Conservation (phyloP, 345 rosid species). For the Lepidium aucheri region DNA sequence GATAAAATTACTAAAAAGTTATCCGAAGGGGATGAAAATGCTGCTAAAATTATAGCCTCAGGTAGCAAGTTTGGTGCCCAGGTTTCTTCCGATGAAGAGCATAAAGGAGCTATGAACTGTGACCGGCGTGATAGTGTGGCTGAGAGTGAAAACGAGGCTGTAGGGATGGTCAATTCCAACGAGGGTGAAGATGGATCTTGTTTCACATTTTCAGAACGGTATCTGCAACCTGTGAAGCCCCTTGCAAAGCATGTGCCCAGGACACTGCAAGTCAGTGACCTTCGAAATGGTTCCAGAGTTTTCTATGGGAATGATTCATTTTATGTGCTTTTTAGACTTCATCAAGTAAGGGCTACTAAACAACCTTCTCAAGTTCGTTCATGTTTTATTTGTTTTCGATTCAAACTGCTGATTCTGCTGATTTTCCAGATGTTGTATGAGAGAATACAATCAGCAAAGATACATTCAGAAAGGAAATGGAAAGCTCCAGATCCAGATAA, state of each 20-base stretch:
- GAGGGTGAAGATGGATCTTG: slow-evolving; percentile 63
- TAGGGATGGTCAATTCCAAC: slow-evolving; percentile 49
- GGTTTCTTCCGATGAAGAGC: slow-evolving; percentile 78
- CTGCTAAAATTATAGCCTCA: slow-evolving; percentile 60
- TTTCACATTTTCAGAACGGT: slow-evolving; percentile 65
- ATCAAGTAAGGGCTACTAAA: slow-evolving; percentile 53
- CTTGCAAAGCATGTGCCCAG: slow-evolving; percentile 70
- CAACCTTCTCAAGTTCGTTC: not conserved
- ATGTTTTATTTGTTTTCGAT: not conserved
- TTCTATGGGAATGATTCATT: slow-evolving; percentile 96
- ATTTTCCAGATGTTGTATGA: slow-evolving; percentile 70
- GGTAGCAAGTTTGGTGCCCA: slow-evolving; percentile 73
- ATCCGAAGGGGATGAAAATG: slow-evolving; percentile 67
- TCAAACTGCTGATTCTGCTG: not conserved
- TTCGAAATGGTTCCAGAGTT: slow-evolving; percentile 46
- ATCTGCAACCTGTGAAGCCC: slow-evolving; percentile 71
- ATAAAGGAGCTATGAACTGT: slow-evolving; percentile 41
- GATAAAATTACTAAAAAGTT: slow-evolving; percentile 62
- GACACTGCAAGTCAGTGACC: slow-evolving; percentile 38
- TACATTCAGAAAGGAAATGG: slow-evolving; percentile 93
- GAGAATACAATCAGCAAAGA: slow-evolving; percentile 89
- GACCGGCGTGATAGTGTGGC: slow-evolving; percentile 55
- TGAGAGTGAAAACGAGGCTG: slow-evolving; percentile 93
- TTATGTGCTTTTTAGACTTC: slow-evolving; percentile 94
- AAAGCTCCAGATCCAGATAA: slow-evolving; percentile 71